Evolutionary conservation across 2,329 filamentous ascomycete genomes (phyloP), one percentile per base, ranked within the genome.

Genomic region (Scedosporium minutisporum): DNA sequence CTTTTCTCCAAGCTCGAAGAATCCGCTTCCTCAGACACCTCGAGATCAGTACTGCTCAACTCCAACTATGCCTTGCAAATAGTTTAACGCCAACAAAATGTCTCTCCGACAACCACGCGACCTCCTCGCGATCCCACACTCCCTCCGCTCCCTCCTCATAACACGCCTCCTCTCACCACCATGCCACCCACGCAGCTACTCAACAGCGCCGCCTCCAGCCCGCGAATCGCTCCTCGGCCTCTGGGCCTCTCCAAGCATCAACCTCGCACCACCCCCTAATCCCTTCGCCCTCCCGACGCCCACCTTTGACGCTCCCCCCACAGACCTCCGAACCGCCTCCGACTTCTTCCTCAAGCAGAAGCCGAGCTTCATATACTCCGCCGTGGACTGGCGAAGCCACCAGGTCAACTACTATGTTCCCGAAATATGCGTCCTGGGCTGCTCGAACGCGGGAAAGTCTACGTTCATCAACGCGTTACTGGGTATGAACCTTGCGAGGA

Each of bases 391-490:
- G 65, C 75, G 78, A 61, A 69, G 81, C 68, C 76, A 85, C 64
- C 76, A 75, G 33, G 69, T 76, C 67, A 85, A 85, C 70, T 77
- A 77, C 25, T 75, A 76, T 65, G 73, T 79, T 3, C 83, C 83
- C 55, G 83, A 86, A 66, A 83, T 96, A 60, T 88, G 90, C 70
- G 82, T 96, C 57, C 85, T 96, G 44, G 91, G 91, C 53, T 91
- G 93, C 69, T 92, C 91, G 66, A 96, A 96, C 71, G 91, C 92
- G 51, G 91, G 91, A 70, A 96, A 96, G 73, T 95, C 90, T 1
- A 91, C 90, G 16, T 89, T 96, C 67, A 87, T 96, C 75, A 96
- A 96, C 70, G 88, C 89, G 18, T 82, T 96, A 41, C 84, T 87
- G 2, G 87, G 87, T 41, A 66, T 68, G 3, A 69, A 71, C 25